Conservation (phyloP, 225 moss, liverwort and hornwort species). For the Marchantia polymorpha region DNA sequence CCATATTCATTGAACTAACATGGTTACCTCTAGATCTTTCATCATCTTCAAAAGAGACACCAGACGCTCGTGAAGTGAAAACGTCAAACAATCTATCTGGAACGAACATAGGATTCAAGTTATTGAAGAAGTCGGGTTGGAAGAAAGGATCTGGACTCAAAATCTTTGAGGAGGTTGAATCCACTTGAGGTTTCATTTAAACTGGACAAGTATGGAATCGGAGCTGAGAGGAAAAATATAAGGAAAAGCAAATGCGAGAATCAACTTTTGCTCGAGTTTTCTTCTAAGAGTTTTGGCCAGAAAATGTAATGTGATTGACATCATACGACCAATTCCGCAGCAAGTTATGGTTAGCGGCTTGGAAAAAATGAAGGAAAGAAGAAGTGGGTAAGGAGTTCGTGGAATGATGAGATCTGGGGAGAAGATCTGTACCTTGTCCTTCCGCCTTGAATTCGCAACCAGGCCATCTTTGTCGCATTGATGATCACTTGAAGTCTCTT, state of each 20-base stretch:
- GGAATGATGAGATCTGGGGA: too few relatives aligned
- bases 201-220: slow-evolving; percentile 78
- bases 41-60: slow-evolving; percentile 12
- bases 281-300: slow-evolving; percentile 50
- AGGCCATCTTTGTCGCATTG: too few relatives aligned
- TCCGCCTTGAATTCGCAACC: too few relatives aligned
- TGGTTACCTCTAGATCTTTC: slow-evolving; percentile 28
- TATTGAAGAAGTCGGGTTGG: slow-evolving; percentile 84
- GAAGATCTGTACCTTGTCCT: too few relatives aligned
- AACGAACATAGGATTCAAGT: slow-evolving; percentile 48
- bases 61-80: neutral
- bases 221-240: slow-evolving; percentile 58
- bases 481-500: too few relatives aligned
- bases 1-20: slow-evolving; percentile 39
- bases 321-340: too few relatives aligned
- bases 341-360: too few relatives aligned
- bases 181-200: slow-evolving; percentile 68
- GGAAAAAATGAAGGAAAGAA: too few relatives aligned
- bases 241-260: slow-evolving; percentile 34
- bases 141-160: slow-evolving; percentile 91
- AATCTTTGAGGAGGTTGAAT: slow-evolving; percentile 60
- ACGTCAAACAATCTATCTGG: slow-evolving; percentile 24
- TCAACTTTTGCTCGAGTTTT: slow-evolving; percentile 27
- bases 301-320: too few relatives aligned
- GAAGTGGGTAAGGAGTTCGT: too few relatives aligned